Conservation (phyloP, 2,329 filamentous ascomycete species). For the Penicillium sp. region DNA sequence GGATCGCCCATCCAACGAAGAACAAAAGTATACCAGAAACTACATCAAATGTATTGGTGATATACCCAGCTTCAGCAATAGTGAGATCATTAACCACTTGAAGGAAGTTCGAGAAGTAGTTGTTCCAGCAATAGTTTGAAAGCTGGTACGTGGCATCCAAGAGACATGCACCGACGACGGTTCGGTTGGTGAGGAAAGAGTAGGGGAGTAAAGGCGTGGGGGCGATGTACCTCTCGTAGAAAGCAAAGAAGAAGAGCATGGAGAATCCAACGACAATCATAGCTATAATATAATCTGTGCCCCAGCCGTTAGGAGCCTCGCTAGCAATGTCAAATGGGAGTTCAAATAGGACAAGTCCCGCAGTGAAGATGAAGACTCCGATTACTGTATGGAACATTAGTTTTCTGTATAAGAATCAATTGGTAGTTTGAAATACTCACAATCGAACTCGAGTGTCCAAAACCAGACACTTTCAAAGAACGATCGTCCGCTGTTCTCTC, state of each 20-base stretch:
- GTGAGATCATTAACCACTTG: constrained; percentile 27
- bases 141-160: constrained; percentile 26
- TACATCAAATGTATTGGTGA: constrained; percentile 46
- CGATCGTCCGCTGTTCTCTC: constrained; percentile 38
- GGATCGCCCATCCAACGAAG: constrained; percentile 46
- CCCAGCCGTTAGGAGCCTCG: constrained; percentile 34
- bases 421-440: constrained; percentile 22
- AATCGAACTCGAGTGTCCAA: constrained; percentile 56
- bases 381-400: constrained; percentile 31
- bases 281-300: constrained; percentile 41
- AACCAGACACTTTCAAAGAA: constrained; percentile 40
- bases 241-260: constrained; percentile 45
- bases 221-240: constrained; percentile 49
- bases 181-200: constrained; percentile 23
- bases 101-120: constrained; percentile 23
- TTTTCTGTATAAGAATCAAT: not conserved
- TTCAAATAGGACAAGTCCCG: constrained; percentile 52
- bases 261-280: constrained; percentile 49
- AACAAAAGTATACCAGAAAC: constrained; percentile 50
- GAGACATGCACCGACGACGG: constrained; percentile 25
- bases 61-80: constrained; percentile 29
- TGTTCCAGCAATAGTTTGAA: constrained; percentile 27
- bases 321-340: constrained; percentile 39
- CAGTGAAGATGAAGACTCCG: constrained; percentile 53
- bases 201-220: constrained; percentile 41